phyloP scores from a whole-genome alignment of 1,139 yeast species.

The Scheffersomyces quercinus region DNA sequence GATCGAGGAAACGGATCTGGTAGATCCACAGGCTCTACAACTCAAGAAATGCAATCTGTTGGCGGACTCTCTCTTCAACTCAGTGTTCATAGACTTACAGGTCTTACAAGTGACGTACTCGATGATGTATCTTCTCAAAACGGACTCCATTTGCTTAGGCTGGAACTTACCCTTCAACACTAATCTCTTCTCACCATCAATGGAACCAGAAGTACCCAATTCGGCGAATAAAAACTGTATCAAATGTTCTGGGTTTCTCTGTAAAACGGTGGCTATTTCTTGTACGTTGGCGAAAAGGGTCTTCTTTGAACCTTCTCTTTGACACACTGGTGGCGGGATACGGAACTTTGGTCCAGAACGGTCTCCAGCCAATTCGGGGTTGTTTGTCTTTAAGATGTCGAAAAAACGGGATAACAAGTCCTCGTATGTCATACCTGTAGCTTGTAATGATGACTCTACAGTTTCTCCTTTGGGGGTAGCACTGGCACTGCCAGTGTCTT shows the following conservation, averaged over 20 bases:
- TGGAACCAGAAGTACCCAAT: slow-evolving; percentile 98
- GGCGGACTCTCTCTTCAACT: slow-evolving; percentile 89
- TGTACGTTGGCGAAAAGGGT: slow-evolving; percentile 94
- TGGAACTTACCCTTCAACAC: slow-evolving; percentile 98
- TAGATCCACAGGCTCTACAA: slow-evolving; percentile 97
- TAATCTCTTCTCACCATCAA: slow-evolving; percentile 95
- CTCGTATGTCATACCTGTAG: slow-evolving; percentile 70
- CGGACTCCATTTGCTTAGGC: slow-evolving; percentile 96
- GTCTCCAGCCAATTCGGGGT: slow-evolving; percentile 98
- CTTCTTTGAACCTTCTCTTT: slow-evolving; percentile 97
- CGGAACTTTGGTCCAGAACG: slow-evolving; percentile 89
- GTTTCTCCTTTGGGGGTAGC: slow-evolving; percentile 17
- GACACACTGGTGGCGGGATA: slow-evolving; percentile 96
- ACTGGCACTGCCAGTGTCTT: slow-evolving; percentile 42
- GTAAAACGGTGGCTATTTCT: slow-evolving; percentile 90
- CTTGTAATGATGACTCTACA: slow-evolving; percentile 34
- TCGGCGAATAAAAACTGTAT: slow-evolving; percentile 97
- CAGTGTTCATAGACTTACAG: slow-evolving; percentile 97
- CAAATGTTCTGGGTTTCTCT: slow-evolving; percentile 95
- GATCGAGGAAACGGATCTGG: slow-evolving; percentile 95
- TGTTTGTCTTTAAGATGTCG: slow-evolving; percentile 80
- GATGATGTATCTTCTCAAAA: slow-evolving; percentile 90
- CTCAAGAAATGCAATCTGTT: slow-evolving; percentile 97
- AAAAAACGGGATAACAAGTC: slow-evolving; percentile 82
- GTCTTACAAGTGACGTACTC: slow-evolving; percentile 99